Conservation (phyloP, 2,329 filamentous ascomycete species). For the Podosphaera fusca region DNA sequence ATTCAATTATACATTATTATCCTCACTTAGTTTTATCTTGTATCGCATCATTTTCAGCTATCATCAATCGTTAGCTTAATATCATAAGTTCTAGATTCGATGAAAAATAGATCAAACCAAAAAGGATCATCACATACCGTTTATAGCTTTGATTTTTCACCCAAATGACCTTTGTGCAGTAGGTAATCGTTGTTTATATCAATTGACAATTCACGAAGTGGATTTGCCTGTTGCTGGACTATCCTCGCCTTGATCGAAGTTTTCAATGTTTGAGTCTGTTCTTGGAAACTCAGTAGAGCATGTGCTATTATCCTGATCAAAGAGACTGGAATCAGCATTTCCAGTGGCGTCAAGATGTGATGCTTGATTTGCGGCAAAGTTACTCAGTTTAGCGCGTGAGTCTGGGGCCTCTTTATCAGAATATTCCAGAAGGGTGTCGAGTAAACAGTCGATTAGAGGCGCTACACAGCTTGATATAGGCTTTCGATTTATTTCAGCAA, state of each 20-base stretch:
- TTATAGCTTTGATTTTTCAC: too few relatives aligned
- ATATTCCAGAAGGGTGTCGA: conserved; percentile 12
- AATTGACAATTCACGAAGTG: too few relatives aligned
- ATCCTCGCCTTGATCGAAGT: not conserved
- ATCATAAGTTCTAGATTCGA: too few relatives aligned
- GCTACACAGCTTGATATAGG: conserved; percentile 6
- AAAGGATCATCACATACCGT: too few relatives aligned
- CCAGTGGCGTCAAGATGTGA: conserved; percentile 10
- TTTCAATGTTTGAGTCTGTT: not conserved
- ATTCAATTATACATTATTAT: too few relatives aligned
- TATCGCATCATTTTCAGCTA: too few relatives aligned
- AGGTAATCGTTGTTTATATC: too few relatives aligned
- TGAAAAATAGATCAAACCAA: too few relatives aligned
- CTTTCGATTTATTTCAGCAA: conserved; percentile 10
- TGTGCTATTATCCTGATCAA: conserved; percentile 11
- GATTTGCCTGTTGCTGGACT: not conserved
- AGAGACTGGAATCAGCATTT: conserved; percentile 12
- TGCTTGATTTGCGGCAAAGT: conserved; percentile 7
- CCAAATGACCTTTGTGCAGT: too few relatives aligned
- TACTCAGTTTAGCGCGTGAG: conserved; percentile 7
- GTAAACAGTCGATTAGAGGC: conserved; percentile 11
- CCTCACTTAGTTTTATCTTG: too few relatives aligned
- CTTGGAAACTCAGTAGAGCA: not conserved
- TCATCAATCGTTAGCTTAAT: too few relatives aligned
- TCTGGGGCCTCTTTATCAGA: conserved; percentile 5